Evolutionary conservation across 768 basidiomycete genomes (phyloP), one percentile per base, ranked within the genome.

Genomic region (Hemileccinum impolitum): DNA sequence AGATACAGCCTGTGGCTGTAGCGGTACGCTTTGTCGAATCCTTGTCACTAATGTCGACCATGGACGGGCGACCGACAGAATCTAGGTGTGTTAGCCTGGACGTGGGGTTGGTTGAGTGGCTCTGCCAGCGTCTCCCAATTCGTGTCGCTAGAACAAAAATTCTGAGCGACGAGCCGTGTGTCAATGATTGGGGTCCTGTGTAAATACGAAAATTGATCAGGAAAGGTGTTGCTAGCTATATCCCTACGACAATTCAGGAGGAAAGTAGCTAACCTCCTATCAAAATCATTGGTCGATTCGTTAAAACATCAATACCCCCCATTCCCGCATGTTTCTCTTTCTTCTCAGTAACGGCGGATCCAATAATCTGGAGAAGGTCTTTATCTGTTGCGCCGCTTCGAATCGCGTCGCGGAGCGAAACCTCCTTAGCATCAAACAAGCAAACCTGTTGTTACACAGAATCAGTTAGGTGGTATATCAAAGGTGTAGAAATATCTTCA

Each of bases 201-300:
- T 47, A 56, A 39, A 55, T 58, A 64, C 55, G 45, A 57, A 38
- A 5, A 15, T 47, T 34, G 28, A 66, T 60, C 52, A 67, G 64
- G 59, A 56, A 46, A 12, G 37, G 51, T 45, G 39, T 31, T 19
- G 44, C 54, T 57, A 60, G 35, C 45, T 55, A 43, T 54, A 53
- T 57, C 34, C 36, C 48, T 56, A 55, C 49, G 36, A 35, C 38
- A n/a, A 38, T 45, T 51, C 58, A 50, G 51, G 56, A 63, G 45
- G 57, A 54, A 70, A 65, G 66, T 62, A 81, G 79, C 88, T 80
- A 94, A 84, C 92, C 92, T 70, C 92, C 93, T 68, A 94, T 94
- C 52, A 90, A 72, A 54, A 94, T 94, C 91, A 94, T 94, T 11
- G 90, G 87, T 43, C 87, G 75, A 70, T 92, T 93, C 39, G 79